Evolutionary conservation across 306 rosid species (phyloP).

Genomic region (Inga laurina): DNA sequence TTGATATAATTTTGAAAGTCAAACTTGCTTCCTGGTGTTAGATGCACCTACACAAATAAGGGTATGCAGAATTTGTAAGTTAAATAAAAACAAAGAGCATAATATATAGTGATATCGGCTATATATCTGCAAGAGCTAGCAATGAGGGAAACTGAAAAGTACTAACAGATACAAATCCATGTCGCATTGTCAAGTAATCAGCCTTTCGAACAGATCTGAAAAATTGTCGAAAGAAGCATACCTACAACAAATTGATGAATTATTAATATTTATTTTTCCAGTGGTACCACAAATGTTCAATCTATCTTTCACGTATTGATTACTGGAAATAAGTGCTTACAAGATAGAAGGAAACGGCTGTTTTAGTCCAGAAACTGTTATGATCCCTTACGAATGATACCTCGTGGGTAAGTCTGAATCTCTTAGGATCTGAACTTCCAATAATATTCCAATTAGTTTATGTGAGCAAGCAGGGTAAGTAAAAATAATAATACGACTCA

Average conservation of each 20-base stretch:
- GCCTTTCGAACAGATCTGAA: slow-evolving; percentile 88
- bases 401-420: slow-evolving; percentile 73
- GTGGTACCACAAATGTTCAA: neutral
- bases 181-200: slow-evolving; percentile 91
- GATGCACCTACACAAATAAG: slow-evolving; percentile 66
- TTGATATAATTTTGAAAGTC: slow-evolving; percentile 93
- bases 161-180: slow-evolving; percentile 87
- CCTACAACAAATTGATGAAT: slow-evolving; percentile 50
- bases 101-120: neutral
- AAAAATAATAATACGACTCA: neutral
- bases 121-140: neutral
- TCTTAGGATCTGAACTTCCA: slow-evolving; percentile 51
- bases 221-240: slow-evolving; percentile 81
- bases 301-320: neutral
- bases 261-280: neutral
- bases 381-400: slow-evolving; percentile 66
- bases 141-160: neutral
- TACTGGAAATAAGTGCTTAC: slow-evolving; percentile 39
- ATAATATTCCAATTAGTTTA: neutral
- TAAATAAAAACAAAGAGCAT: neutral
- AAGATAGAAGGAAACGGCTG: slow-evolving; percentile 54
- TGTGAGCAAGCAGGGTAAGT: neutral
- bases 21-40: slow-evolving; percentile 93
- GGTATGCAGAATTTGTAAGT: neutral
- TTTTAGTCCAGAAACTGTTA: slow-evolving; percentile 58